Evolutionary conservation across 2,329 filamentous ascomycete species (phyloP).

Genomic region (Simplicillium aogashimaense): DNA sequence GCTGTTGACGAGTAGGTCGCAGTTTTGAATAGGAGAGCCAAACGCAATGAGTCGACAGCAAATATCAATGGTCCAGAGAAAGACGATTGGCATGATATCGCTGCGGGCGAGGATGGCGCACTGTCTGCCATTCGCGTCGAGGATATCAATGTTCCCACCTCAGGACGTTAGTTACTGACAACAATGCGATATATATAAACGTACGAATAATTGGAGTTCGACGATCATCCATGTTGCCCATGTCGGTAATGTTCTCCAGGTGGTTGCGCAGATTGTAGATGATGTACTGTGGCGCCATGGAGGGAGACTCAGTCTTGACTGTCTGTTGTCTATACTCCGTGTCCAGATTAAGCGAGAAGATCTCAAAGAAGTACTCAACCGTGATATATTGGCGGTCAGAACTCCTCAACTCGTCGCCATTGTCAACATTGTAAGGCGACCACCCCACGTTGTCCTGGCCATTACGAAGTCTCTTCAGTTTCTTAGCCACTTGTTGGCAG

Average conservation of each 20-base stretch:
- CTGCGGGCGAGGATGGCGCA: constrained; percentile 8
- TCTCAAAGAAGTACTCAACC: constrained; percentile 15
- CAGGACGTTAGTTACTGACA: background rate
- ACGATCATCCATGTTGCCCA: constrained; percentile 8
- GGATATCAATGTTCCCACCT: constrained; percentile 16
- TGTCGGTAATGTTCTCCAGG: constrained; percentile 15
- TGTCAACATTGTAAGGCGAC: background rate
- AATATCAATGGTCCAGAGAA: constrained; percentile 10
- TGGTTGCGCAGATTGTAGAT: constrained; percentile 16
- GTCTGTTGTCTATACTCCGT: constrained; percentile 10
- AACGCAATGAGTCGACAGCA: constrained; percentile 7
- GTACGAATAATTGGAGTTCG: constrained; percentile 13
- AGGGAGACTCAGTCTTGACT: constrained; percentile 5
- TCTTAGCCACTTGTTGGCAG: constrained; percentile 11
- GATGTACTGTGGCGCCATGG: constrained; percentile 13
- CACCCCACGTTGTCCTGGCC: background rate
- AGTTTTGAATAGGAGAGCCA: constrained; percentile 9
- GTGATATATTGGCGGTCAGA: constrained; percentile 1
- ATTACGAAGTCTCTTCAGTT: constrained; percentile 9
- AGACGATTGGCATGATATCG: constrained; percentile 10
- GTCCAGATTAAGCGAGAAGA: constrained; percentile 15
- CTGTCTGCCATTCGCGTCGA: constrained; percentile 11
- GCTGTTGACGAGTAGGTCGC: constrained; percentile 9
- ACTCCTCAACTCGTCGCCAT: background rate
- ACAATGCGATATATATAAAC: background rate